These are phyloP conservation scores for Karstenula rhodostoma DNA, from an alignment of 2,329 filamentous ascomycete species.

Conservation along the genomic window DNA sequence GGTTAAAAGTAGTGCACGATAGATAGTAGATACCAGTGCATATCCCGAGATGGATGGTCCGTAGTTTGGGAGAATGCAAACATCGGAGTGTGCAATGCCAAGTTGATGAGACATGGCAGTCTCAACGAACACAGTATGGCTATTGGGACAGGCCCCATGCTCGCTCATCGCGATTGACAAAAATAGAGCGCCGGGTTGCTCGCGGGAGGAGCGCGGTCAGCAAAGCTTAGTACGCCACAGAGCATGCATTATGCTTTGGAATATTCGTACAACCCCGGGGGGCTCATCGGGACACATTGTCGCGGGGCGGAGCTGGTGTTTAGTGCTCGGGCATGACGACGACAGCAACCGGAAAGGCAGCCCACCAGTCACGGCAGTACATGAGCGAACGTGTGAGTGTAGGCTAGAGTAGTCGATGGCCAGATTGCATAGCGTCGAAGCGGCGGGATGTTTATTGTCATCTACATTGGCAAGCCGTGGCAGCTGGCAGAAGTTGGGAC, in stretches of 20 bases:
- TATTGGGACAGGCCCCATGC: background rate
- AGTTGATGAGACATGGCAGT: constrained; percentile 17
- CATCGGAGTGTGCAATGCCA: constrained; percentile 14
- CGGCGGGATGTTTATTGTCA: background rate
- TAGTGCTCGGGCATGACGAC: constrained; percentile 3
- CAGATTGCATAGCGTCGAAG: background rate
- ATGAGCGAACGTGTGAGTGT: background rate
- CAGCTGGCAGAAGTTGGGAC: background rate
- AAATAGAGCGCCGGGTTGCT: background rate
- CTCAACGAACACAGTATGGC: background rate
- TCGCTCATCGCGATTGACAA: background rate
- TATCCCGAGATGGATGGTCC: background rate
- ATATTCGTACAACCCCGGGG: background rate
- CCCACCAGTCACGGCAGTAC: constrained; percentile 1
- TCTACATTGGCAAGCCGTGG: background rate
- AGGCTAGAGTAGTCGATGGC: background rate
- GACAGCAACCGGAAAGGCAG: background rate
- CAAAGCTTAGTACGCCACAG: constrained; percentile 8
- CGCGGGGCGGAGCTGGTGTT: background rate
- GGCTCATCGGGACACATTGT: background rate
- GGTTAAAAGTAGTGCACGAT: background rate
- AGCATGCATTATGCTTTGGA: background rate
- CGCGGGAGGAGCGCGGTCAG: background rate
- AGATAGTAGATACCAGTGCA: background rate
- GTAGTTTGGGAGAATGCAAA: constrained; percentile 2